Base-by-base conservation (phyloP, 2,329 filamentous ascomycete genomes). In the Pseudogymnoascus sp. region DNA sequence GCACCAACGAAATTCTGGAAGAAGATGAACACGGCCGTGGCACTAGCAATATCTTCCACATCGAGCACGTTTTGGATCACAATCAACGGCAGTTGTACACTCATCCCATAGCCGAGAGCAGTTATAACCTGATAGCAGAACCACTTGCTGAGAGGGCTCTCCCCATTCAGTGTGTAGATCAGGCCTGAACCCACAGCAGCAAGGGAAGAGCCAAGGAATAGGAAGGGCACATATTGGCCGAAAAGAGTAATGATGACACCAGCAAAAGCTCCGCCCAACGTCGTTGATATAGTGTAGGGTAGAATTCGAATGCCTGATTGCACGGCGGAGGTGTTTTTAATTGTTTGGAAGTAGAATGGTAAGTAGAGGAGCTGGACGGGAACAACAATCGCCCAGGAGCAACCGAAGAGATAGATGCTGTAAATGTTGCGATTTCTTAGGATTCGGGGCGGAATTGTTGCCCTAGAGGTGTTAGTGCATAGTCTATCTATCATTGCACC, bases 1-100 rank as follows among this genome's bases (percentile, higher is more conserved):
- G 87, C 84, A 4, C 86, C 86, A 47, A 86, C 86, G 4, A 89
- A 77, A 1, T 79, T 79, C 68, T 88, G 84, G 74, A 83, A 85
- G 73, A 89, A 87, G 43, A 79, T 77, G 2, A 83, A 76, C 58
- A 74, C 78, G 8, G 80, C 79, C 6, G 78, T 81, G 30, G 74
- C 81, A 1, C 81, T 74, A 1, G 81, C 78, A n/a, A 83, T 74
- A 63, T 79, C 77, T 2, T 77, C 74, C 36, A 77, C 73, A 0
- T 78, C 70, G 2, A 84, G 73, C 0, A 77, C 77, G 47, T 80
- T 83, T 67, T 85, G 82, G 2, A 83, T 77, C 1, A 65, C 63
- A 2, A 70, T 39, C 6, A 69, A 63, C 14, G 64, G 65, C 7
- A 61, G 61, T 61, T 71, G 69, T 37, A 65, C 62, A 7, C 65